Percentiles rank a stretch among this genome's conserved stretches.
phyloP scores from a whole-genome alignment of 73 alveolate genomes.

The Loxodes magnus region DNA sequence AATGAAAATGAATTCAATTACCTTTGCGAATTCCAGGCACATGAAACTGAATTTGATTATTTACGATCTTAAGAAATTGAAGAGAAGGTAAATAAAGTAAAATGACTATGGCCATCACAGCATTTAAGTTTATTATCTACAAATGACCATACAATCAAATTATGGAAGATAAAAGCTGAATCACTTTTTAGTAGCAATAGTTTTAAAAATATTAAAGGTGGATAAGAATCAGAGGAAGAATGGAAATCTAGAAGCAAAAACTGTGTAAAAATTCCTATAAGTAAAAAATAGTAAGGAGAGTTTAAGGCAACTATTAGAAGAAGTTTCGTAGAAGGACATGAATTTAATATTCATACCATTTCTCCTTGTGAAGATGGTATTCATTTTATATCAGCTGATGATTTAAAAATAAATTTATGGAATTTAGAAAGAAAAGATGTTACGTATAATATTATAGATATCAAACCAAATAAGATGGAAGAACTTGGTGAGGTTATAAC shows the following conservation, averaged over 20 bases:
- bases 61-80: slow-evolving; percentile 20
- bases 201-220: not conserved
- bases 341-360: slow-evolving; percentile 32
- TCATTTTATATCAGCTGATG: slow-evolving; percentile 34
- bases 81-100: too few relatives aligned
- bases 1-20: slow-evolving; percentile 24
- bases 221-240: not conserved
- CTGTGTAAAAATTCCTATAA: slow-evolving; percentile 7
- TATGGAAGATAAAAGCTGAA: slow-evolving; percentile 26
- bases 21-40: slow-evolving; percentile 30
- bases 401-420: slow-evolving; percentile 23
- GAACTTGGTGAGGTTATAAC: slow-evolving; percentile 67
- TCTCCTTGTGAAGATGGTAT: slow-evolving; percentile 38
- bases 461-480: slow-evolving; percentile 58
- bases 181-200: slow-evolving; percentile 12
- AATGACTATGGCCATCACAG: slow-evolving; percentile 24
- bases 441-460: slow-evolving; percentile 35
- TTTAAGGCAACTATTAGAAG: slow-evolving; percentile 26
- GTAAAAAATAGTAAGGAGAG: slow-evolving; percentile 21
- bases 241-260: not conserved
- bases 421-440: slow-evolving; percentile 16
- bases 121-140: slow-evolving; percentile 25
- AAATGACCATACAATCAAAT: slow-evolving; percentile 28
- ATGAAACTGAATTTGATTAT: slow-evolving; percentile 40
- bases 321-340: slow-evolving; percentile 22